phyloP scores from a whole-genome alignment of 495 filamentous ascomycete genomes.

The Hamigera avellanea region DNA sequence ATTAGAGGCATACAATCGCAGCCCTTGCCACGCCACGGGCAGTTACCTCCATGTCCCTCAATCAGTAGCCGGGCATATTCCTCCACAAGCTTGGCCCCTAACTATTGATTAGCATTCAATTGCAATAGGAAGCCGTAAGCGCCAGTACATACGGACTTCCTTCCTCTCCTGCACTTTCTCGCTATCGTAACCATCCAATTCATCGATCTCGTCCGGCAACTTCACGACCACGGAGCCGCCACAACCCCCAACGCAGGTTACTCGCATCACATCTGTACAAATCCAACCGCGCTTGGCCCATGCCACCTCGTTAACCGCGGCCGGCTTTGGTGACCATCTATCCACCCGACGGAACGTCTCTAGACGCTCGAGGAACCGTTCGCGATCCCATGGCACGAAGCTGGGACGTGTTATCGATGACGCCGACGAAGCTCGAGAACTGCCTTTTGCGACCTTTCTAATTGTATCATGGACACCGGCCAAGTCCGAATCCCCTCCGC shows the following conservation, averaged over 20 bases:
- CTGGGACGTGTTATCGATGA: slow-evolving; percentile 28
- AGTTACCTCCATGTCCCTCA: slow-evolving; percentile 69
- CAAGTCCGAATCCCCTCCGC: slow-evolving; percentile 10
- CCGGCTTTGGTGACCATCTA: slow-evolving; percentile 68
- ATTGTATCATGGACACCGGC: slow-evolving; percentile 16
- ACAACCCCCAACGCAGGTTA: slow-evolving; percentile 72
- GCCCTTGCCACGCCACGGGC: slow-evolving; percentile 74
- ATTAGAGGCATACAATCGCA: slow-evolving; percentile 56
- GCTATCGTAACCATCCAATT: slow-evolving; percentile 32
- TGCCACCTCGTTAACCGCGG: slow-evolving; percentile 74
- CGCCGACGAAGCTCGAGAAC: slow-evolving; percentile 11
- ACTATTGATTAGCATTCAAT: too few relatives aligned
- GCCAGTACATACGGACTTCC: slow-evolving; percentile 39
- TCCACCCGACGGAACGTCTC: slow-evolving; percentile 84
- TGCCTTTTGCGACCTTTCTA: slow-evolving; percentile 14
- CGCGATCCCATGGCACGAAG: slow-evolving; percentile 78
- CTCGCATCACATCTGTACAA: slow-evolving; percentile 69
- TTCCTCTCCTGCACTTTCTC: slow-evolving; percentile 54
- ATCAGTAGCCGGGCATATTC: slow-evolving; percentile 62
- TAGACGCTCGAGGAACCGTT: slow-evolving; percentile 67
- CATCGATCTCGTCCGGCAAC: slow-evolving; percentile 50
- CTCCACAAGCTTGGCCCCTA: slow-evolving; percentile 53
- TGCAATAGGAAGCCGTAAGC: too few relatives aligned
- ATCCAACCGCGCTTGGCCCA: slow-evolving; percentile 95
- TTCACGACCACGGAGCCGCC: slow-evolving; percentile 70